Base-by-base conservation (phyloP, 495 filamentous ascomycete genomes). In the Terfezia boudieri region DNA sequence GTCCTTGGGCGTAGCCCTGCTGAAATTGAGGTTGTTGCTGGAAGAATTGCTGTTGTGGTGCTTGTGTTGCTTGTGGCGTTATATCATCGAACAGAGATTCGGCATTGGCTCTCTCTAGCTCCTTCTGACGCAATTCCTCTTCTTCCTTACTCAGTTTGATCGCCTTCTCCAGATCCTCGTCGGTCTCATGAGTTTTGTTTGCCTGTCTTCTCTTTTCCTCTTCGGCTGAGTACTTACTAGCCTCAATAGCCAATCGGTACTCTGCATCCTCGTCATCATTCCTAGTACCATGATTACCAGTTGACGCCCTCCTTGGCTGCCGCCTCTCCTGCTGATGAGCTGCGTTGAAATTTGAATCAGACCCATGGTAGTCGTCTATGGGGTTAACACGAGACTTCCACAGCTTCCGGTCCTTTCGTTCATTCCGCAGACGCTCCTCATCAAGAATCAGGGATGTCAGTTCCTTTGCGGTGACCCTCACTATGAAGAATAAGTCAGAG, bases 311-410 rank as follows among this genome's bases (percentile, higher is more conserved):
- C 49, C 51, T 57, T 36, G 49, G 62, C 50, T 62, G 63, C 57
- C 70, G 68, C 53, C 71, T 63, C 36, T 70, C 68, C 8, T 69
- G 69, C 56, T 60, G 61, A 23, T 61, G 50, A 32, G 26, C 26
- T 41, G 55, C 59, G 26, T 60, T 55, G 9, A 58, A 60, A 14
- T 57, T 57, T 36, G 71, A 65, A 56, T 70, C 74, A 2, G n/a
- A 17, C 11, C 11, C 11, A 2, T 12, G n/a, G 57, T 77, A 84
- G 62, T 98, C 92, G 49, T 95, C 89, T 36, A 95, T 82, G 36
- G 89, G 88, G 46, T 79, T 86, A 41, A 96, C 88, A 50, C 92
- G 81, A 36, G 86, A 92, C 68, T 99, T 99, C 92, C 92, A 99
- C 8, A 81, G 77, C 65, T 86, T 94, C 43, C 92, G 79, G 63